These are phyloP conservation scores for Toxicodendron radicans DNA, from an alignment of 345 rosid species.

Conservation along the genomic window DNA sequence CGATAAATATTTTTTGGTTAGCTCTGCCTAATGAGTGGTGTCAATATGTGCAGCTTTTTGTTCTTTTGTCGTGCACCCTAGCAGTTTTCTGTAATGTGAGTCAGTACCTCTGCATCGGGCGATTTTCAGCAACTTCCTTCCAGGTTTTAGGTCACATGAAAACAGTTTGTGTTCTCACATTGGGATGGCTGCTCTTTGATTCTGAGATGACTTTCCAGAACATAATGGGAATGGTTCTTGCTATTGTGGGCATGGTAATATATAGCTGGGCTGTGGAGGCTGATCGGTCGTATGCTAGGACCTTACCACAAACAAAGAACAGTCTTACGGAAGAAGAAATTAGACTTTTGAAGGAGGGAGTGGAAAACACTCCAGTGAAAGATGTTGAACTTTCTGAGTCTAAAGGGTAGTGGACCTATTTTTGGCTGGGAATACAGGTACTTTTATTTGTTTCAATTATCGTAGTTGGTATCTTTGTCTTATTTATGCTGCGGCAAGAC, in stretches of 20 bases:
- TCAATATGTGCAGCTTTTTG: slow-evolving; percentile 61
- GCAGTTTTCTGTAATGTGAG: slow-evolving; percentile 97
- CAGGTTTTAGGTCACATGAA: slow-evolving; percentile 99
- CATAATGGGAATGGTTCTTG: slow-evolving; percentile 77
- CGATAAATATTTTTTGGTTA: not conserved
- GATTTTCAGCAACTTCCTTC: slow-evolving; percentile 88
- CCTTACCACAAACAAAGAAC: slow-evolving; percentile 43
- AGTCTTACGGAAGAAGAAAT: slow-evolving; percentile 82
- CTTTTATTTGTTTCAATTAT: not conserved
- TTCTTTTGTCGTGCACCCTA: slow-evolving; percentile 72
- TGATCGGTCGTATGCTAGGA: slow-evolving; percentile 52
- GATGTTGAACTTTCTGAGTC: slow-evolving; percentile 70
- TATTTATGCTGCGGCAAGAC: slow-evolving; percentile 21
- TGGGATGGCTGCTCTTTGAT: slow-evolving; percentile 94
- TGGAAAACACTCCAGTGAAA: slow-evolving; percentile 47
- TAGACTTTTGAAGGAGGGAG: slow-evolving; percentile 67
- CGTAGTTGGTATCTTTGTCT: slow-evolving; percentile 9
- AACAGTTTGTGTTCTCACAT: slow-evolving; percentile 78
- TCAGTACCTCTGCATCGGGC: slow-evolving; percentile 94
- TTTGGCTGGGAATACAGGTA: slow-evolving; percentile 11
- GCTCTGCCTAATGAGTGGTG: slow-evolving; percentile 14
- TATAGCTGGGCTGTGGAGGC: slow-evolving; percentile 94
- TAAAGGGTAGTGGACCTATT: slow-evolving; percentile 35
- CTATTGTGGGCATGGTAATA: slow-evolving; percentile 80
- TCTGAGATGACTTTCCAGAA: slow-evolving; percentile 81